Base-by-base conservation (phyloP, 352 stramenopile genomes). In the Pythium volutum region DNA sequence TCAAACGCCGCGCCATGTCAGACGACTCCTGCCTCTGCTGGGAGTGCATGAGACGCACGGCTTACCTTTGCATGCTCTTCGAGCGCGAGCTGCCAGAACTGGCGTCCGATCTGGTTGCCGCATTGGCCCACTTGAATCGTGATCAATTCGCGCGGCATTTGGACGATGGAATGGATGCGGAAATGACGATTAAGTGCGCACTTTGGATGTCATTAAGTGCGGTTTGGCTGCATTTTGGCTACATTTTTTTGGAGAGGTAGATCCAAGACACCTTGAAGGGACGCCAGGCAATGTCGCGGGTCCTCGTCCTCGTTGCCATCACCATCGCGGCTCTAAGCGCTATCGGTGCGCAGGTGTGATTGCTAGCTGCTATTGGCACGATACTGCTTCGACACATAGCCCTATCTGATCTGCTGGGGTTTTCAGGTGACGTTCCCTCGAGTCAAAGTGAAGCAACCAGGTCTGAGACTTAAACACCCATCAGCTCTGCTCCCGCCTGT, bases 101-200 rank as follows among this genome's bases (percentile, higher is more conserved):
- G 75, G 9, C 83, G 74, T 4, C 93, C 93, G 61, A 98, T 96
- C 76, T 98, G 93, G 77, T 98, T 98, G 53, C 92, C 93, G 73
- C 89, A 97, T 78, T 98, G 93, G 23, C 93, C 93, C 23, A 98
- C 89, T 69, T 98, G 91, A 47, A 98, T 67, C 34, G 82, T 96
- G 61, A 97, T 86, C 29, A 97, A 63, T 65, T 96, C 88, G 31
- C 88, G 80, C 51, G 81, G 81, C 86, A 96, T 95, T 55, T n/a
- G 53, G 26, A 20, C n/a, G n/a, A 20, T 29, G 12, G 27, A 45
- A 42, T 20, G 22, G 34, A 56, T 10, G 27, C n/a, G 34, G n/a
- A 42, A 34, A 25, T 31, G 50, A 34, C 5, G 15, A 29, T 34
- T 55, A 55, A 55, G 48, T 55, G 11, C 48, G 48, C 26, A 27